Conservation (phyloP, 345 rosid species). For the Syzygium jambos region DNA sequence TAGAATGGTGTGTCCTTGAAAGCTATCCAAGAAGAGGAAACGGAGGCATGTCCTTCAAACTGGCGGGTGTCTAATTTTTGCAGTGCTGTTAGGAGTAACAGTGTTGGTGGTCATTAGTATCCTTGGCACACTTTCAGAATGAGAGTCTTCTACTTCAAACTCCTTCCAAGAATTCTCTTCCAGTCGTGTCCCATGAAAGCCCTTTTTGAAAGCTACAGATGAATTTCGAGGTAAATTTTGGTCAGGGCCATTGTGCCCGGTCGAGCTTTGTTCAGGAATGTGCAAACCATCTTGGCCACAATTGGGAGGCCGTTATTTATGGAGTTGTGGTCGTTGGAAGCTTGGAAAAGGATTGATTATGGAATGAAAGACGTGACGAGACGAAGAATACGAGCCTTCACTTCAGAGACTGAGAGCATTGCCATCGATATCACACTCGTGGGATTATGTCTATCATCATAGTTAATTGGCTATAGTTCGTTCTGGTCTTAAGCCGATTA, state of each 20-base stretch:
- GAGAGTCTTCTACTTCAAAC: no score
- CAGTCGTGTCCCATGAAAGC: fast-evolving
- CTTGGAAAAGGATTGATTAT: neutral
- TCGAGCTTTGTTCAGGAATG: neutral
- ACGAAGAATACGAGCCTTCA: neutral
- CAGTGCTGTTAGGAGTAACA: neutral
- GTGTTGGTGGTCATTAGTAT: neutral
- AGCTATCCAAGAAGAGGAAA: neutral
- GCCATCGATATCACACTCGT: no score
- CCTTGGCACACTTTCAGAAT: neutral
- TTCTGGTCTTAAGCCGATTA: neutral
- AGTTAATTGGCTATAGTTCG: fast-evolving
- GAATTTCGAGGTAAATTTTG: neutral
- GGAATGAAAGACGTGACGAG: neutral
- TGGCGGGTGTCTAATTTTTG: neutral
- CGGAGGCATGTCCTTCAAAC: neutral
- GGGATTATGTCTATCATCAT: neutral
- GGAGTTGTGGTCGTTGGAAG: neutral
- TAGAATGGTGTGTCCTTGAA: neutral
- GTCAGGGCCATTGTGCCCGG: neutral
- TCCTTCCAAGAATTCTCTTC: neutral
- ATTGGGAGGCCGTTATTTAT: neutral
- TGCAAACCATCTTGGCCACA: fast-evolving
- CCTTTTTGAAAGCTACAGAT: fast-evolving
- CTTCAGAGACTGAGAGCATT: neutral